Conservation (phyloP, 2,329 filamentous ascomycete species). For the Pseudogymnoascus sp. region DNA sequence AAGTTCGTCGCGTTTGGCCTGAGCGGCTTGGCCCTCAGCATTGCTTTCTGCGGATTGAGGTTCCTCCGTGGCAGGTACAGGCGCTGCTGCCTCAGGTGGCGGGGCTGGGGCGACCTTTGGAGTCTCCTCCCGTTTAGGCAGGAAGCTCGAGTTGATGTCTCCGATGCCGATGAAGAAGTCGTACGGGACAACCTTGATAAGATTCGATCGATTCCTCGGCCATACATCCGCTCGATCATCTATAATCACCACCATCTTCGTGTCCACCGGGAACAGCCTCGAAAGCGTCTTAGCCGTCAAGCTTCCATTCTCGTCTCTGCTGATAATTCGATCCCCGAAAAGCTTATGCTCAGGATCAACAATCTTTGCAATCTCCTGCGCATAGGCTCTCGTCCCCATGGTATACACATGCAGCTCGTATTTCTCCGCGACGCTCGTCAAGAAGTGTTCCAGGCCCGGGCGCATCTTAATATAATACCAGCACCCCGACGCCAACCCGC, state of each 20-base stretch:
- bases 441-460: constrained; percentile 73
- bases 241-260: constrained; percentile 98
- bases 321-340: constrained; percentile 91
- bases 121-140: constrained; percentile 66
- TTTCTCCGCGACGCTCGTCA: constrained; percentile 65
- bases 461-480: constrained; percentile 99
- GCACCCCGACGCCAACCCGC: constrained; percentile 60
- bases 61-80: constrained; percentile 12
- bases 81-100: constrained; percentile 16
- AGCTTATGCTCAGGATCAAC: constrained; percentile 84
- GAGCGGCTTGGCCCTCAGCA: not conserved
- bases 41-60: not conserved
- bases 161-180: constrained; percentile 98
- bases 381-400: constrained; percentile 97
- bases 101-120: constrained; percentile 19
- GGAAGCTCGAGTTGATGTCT: constrained; percentile 95
- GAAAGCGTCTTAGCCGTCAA: constrained; percentile 85
- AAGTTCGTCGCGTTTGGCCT: not conserved
- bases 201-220: constrained; percentile 79
- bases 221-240: constrained; percentile 96
- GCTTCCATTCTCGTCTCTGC: constrained; percentile 92
- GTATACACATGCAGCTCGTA: constrained; percentile 98
- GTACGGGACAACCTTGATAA: constrained; percentile 91
- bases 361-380: constrained; percentile 81
- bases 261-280: constrained; percentile 89